Conservation (phyloP, 208 protist species). For the Acanthamoeba culbertsoni region DNA sequence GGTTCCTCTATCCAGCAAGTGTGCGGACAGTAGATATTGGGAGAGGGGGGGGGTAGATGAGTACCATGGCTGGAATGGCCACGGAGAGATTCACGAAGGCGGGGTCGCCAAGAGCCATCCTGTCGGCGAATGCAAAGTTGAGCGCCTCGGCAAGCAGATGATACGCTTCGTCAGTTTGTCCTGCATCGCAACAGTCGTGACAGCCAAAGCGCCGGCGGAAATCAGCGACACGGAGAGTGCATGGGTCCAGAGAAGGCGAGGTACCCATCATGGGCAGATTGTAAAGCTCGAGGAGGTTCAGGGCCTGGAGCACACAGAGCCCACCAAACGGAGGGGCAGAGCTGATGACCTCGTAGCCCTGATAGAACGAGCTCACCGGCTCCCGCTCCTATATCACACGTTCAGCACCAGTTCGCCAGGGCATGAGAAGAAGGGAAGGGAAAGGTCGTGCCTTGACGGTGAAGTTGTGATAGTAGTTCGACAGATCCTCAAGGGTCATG, state of each 20-base stretch:
- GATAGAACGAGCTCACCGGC: constrained; percentile 15
- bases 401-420: constrained; percentile 22
- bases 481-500: neutral
- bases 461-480: neutral
- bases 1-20: no score
- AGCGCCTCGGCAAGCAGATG: constrained; percentile 63
- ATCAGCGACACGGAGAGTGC: neutral
- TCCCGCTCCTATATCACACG: neutral
- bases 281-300: constrained; percentile 58
- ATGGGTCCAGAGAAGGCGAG: neutral
- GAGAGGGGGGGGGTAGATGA: neutral
- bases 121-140: constrained; percentile 71
- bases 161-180: neutral
- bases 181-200: neutral
- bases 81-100: constrained; percentile 54
- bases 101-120: constrained; percentile 67
- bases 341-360: constrained; percentile 53
- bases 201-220: neutral
- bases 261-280: neutral
- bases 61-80: neutral
- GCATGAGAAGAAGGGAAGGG: neutral
- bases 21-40: neutral
- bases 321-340: constrained; percentile 64
- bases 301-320: constrained; percentile 59
- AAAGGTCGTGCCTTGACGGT: neutral